A percentile compares a stretch with the other conserved stretches of the same genome.
These are phyloP conservation scores for Penicillium longicatenatum DNA, from an alignment of 495 filamentous ascomycete genomes.

Conservation along the genomic window DNA sequence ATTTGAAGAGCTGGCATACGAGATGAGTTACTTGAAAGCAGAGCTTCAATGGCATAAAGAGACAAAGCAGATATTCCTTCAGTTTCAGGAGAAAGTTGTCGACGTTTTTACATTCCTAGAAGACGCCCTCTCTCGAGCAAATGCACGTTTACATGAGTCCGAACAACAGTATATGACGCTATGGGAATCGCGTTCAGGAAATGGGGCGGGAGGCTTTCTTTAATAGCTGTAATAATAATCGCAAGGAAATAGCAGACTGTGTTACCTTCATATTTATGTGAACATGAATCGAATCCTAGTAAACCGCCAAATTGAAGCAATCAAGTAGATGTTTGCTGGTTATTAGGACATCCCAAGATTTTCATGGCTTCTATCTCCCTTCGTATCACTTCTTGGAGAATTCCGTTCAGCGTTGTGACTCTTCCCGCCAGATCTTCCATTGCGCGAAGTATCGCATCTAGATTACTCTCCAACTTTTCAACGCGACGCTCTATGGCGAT, in stretches of 20 bases:
- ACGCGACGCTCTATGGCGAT: no score
- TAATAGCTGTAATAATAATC: neutral
- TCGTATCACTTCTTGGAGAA: no score
- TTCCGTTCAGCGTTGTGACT: no score
- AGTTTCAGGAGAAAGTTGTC: constrained; percentile 13
- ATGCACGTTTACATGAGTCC: constrained; percentile 12
- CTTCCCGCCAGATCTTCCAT: no score
- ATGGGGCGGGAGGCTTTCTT: constrained; percentile 6
- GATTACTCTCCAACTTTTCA: no score
- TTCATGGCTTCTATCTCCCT: neutral
- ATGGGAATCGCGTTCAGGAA: constrained; percentile 9
- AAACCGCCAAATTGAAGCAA: no score
- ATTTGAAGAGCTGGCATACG: constrained; percentile 10
- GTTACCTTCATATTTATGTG: no score
- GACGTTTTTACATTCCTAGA: constrained; percentile 12
- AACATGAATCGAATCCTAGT: no score
- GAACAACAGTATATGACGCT: constrained; percentile 15
- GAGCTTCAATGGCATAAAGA: constrained; percentile 24
- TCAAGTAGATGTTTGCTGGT: no score
- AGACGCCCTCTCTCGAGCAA: constrained; percentile 11
- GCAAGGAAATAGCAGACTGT: neutral
- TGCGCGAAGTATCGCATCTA: no score
- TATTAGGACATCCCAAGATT: no score
- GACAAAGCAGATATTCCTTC: constrained; percentile 16
- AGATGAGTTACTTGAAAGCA: constrained; percentile 22